Evolutionary conservation across 106 monocot species (phyloP).

Genomic region (Dendrobium huoshanense): DNA sequence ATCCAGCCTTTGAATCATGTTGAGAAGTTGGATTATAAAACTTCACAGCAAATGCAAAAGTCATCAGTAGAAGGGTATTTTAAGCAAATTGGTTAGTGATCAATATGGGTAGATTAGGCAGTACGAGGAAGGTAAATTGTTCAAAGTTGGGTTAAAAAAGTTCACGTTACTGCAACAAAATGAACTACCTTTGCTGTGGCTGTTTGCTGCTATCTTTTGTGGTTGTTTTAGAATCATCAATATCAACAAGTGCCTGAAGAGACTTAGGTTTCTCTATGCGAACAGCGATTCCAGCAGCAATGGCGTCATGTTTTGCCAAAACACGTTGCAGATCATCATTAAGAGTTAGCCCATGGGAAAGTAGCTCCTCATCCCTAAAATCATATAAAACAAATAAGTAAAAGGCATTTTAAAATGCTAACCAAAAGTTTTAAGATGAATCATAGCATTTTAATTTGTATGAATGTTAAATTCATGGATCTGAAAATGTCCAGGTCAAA

Average conservation of each 20-base stretch:
- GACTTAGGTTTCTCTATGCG: constrained; percentile 54
- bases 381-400: neutral
- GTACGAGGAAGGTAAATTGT: neutral
- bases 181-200: constrained; percentile 27
- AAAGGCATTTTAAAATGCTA: neutral
- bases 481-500: neutral
- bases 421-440: neutral
- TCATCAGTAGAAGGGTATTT: no score
- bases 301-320: constrained; percentile 78
- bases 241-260: constrained; percentile 35
- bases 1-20: neutral
- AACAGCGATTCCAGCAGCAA: constrained; percentile 76
- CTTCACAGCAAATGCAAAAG: neutral
- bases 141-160: neutral
- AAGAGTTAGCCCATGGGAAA: constrained; percentile 64
- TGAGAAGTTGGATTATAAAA: neutral
- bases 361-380: constrained; percentile 77
- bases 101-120: neutral
- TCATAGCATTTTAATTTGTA: neutral
- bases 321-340: constrained; percentile 95
- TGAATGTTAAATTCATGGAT: neutral
- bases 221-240: constrained; percentile 21
- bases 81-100: neutral
- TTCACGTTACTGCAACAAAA: neutral
- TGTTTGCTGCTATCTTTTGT: constrained; percentile 13